Base-by-base conservation (phyloP, 2,329 filamentous ascomycete genomes). In the Tolypocladium ovalisporum region DNA sequence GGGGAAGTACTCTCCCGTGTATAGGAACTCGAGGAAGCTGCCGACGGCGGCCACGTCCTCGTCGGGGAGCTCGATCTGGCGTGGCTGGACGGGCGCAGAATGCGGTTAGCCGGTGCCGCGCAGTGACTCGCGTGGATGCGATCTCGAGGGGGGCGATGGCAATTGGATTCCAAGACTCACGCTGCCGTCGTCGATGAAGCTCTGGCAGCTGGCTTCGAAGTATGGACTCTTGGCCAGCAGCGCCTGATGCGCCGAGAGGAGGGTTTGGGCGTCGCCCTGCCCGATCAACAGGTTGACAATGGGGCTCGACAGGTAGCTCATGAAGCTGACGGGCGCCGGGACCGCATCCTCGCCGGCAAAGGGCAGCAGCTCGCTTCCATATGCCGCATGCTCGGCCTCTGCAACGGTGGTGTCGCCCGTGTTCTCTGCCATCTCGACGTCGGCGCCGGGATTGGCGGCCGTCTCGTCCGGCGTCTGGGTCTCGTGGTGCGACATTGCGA, bases 231-330 rank as follows among this genome's bases (percentile, higher is more conserved):
- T 81, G 13, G 75, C 67, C 39, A 97, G 78, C 32, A 97, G 79
- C 3, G 78, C 85, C 73, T 96, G 87, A 71, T 97, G 92, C 8
- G 90, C 90, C 29, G 84, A 86, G 58, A 97, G 79, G 36, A 84
- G 77, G 12, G 83, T 84, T 64, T 82, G 78, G 5, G 54, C 9
- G 7, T 84, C 82, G 57, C 79, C 84, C 53, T 73, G 72, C 15
- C 87, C 87, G 24, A 90, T 77, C n/a, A 84, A 67, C 34, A 91
- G 72, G 19, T 84, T 83, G 36, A 91, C 82, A 13, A 90, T 77
- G 0, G 88, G 87, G 61, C 86, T 90, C 61, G 77, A 80, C 27
- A 91, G 76, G 64, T 87, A 88, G 65, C 75, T 79, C 54, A 79
- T 70, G 63, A 83, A 86, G 39, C 71, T 74, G 7, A 67, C 62